Evolutionary conservation across 2,329 filamentous ascomycete species (phyloP), one percentile per base, ranked within the genome.

Genomic region (Talaromyces sp.): DNA sequence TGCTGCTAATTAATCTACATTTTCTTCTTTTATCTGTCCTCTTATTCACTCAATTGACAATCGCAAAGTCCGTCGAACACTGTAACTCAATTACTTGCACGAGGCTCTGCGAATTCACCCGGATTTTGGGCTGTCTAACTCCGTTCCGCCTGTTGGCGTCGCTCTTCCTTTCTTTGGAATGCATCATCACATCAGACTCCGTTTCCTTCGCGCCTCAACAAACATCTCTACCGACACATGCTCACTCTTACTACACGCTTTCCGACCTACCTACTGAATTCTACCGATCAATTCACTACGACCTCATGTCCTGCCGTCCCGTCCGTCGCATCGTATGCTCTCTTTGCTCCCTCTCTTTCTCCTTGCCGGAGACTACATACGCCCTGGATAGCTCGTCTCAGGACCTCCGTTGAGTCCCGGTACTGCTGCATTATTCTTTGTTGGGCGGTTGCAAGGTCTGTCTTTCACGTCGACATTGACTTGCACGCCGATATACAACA

Each of bases 281-380:
- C 22, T 25, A 59, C 35, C 8, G 9, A 41, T 15, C 39, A 25
- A 27, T 25, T 17, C 31, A 22, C 19, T 10, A 31, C 49, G 15
- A 56, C 22, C 52, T 37, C 52, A 56, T 56, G 52, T 56, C 52
- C 52, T 56, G 33, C 33, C 52, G 33, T 39, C 52, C 52, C 33
- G 6, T 56, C 15, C 27, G 56, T 31, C 37, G 25, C 56, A 33
- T 59, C 56, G 56, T 17, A 59, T 59, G 56, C 35, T 39, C 56
- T 45, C 56, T n/a, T 33, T 25, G 56, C 39, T 22, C 39, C 25
- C 56, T 45, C 22, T 45, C 27, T 31, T 19, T 45, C 56, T 41
- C 56, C 56, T 59, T 45, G 56, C 37, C 27, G 56, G 56, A 45
- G 37, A 59, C 56, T 25, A 45, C 8, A 22, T 5, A 59, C 56